phyloP scores from a whole-genome alignment of 108 stramenopile species.

The Seminavis robusta region DNA sequence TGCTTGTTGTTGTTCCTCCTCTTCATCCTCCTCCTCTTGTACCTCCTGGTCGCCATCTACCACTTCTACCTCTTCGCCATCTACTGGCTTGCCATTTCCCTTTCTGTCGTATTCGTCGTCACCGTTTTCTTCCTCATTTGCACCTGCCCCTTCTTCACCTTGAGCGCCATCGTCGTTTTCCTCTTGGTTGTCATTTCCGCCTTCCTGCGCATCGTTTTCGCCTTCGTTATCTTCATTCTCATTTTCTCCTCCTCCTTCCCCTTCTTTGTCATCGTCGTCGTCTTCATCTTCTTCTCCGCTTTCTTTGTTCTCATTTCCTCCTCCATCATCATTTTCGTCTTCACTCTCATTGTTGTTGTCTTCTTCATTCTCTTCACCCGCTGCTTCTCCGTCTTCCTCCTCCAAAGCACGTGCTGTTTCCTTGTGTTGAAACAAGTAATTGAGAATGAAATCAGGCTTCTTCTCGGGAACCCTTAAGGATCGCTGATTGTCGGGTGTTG shows the following conservation, averaged over 20 bases:
- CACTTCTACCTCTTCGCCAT: neutral
- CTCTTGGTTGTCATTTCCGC: neutral
- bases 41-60: too few species aligned
- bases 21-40: neutral
- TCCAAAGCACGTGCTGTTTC: too few species aligned
- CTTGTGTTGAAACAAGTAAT: too few species aligned
- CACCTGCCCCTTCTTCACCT: neutral
- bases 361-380: too few species aligned
- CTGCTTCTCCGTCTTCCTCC: too few species aligned
- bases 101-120: neutral
- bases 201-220: neutral
- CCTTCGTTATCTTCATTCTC: conserved; percentile 1
- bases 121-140: conserved; percentile 1
- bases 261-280: conserved; percentile 1
- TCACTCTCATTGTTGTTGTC: neutral
- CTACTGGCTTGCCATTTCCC: neutral
- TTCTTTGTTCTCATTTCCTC: conserved; percentile 3
- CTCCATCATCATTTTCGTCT: neutral
- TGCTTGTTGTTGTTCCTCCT: too few species aligned
- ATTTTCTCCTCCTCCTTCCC: conserved; percentile 1
- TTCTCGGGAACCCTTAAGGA: too few species aligned
- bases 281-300: conserved; percentile 6
- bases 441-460: too few species aligned
- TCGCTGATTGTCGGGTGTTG: too few species aligned
- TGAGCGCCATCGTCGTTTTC: neutral